Evolutionary conservation across 106 monocot species (phyloP), one percentile per base, ranked within the genome.

Genomic region (Narthecium ossifragum): DNA sequence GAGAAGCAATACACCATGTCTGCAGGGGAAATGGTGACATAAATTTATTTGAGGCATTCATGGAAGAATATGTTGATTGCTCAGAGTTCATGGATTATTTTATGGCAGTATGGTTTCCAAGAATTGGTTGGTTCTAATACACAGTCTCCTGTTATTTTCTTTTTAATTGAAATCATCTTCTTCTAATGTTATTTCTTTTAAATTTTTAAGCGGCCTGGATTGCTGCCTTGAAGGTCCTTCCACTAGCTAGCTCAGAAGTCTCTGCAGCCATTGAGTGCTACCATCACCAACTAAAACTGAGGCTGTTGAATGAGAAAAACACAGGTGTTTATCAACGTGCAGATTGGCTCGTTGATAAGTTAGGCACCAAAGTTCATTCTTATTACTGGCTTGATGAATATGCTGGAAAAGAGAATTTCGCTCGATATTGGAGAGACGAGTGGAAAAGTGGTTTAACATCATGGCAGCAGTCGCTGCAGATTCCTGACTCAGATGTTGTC

Each of bases 331-430:
- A 90, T 31, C 80, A 77, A 20, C 86, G 90, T 48, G 75, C 76
- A 34, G 94, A 96, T 70, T 96, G 94, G 94, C 73, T 96, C 58
- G 80, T 78, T 59, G 68, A 86, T 66, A 90, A 96, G 70, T 72
- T 96, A 51, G 79, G 83, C 7, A 90, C 90, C 18, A 82, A 90
- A 56, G 94, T 96, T 32, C 94, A 96, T 78, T 86, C 94, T 57
- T 86, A 86, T 52, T 96, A 83, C 55, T 96, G 94, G 94, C 73
- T 96, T 15, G 94, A 96, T 78, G 86, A 72, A 31, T 96, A 80
- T 59, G 55, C 86, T 47, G 90, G 73, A 0, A 90, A 84, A 68
- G 83, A 73, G 29, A 86, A 54, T 65, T 96, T 96, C 76, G 70
- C 80, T 31, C 73, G 94, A 31, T 96, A 96, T 34, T 96, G 86